phyloP scores from a whole-genome alignment of 768 basidiomycete genomes.

The Kondoa subrosea region DNA sequence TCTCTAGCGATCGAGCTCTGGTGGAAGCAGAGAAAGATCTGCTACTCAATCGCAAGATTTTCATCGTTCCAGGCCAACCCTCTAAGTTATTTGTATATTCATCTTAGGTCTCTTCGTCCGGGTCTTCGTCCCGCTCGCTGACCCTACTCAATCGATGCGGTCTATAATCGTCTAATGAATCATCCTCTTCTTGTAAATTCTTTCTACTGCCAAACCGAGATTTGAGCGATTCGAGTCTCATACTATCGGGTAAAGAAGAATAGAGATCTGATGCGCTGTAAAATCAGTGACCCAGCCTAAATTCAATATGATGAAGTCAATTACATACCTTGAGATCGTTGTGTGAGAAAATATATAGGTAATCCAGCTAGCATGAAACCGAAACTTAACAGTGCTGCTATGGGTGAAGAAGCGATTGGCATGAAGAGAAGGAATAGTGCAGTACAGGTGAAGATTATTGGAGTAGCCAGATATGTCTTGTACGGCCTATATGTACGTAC shows the following conservation, averaged over 20 bases:
- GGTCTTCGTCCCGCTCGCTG: background rate
- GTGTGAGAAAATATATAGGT: slow-evolving; percentile 64
- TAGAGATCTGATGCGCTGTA: background rate
- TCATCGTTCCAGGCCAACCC: too few species aligned
- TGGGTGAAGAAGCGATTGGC: slow-evolving; percentile 83
- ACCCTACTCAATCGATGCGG: background rate
- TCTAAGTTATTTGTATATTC: too few species aligned
- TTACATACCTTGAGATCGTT: background rate
- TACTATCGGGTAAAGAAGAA: background rate
- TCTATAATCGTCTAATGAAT: background rate
- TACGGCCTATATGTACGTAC: slow-evolving; percentile 50
- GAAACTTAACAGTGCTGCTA: slow-evolving; percentile 69
- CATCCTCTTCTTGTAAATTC: background rate
- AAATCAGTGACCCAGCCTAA: background rate
- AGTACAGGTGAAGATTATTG: slow-evolving; percentile 72
- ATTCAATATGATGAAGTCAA: background rate
- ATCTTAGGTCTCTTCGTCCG: too few species aligned
- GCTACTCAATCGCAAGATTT: background rate
- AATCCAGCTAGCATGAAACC: slow-evolving; percentile 66
- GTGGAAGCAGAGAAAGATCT: background rate
- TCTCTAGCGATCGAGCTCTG: background rate
- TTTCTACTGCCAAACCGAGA: background rate
- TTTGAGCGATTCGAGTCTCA: background rate
- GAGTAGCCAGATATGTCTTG: slow-evolving; percentile 77
- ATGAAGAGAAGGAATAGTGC: slow-evolving; percentile 80